Evolutionary conservation across 495 filamentous ascomycete species (phyloP).

Genomic region (Talaromyces ruber): DNA sequence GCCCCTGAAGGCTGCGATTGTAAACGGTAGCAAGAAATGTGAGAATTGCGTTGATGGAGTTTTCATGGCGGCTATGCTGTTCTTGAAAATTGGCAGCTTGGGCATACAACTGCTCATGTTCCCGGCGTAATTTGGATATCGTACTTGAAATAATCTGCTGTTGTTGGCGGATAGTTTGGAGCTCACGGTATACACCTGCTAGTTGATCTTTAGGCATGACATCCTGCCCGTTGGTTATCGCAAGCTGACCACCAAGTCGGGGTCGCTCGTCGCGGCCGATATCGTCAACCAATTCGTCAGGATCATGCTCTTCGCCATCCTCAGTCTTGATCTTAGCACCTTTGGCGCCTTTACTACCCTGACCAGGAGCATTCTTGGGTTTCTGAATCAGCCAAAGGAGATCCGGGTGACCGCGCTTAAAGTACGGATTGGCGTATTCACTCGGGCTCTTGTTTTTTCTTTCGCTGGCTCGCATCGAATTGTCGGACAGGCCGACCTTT

Average conservation of each 20-base stretch:
- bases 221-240: constrained; percentile 27
- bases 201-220: constrained; percentile 70
- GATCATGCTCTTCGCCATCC: constrained; percentile 57
- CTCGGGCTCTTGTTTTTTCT: constrained; percentile 95
- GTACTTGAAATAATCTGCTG: constrained; percentile 75
- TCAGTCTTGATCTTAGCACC: constrained; percentile 56
- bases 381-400: constrained; percentile 97
- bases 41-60: constrained; percentile 94
- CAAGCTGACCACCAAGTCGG: constrained; percentile 29
- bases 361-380: constrained; percentile 60
- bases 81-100: constrained; percentile 86
- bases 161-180: constrained; percentile 72
- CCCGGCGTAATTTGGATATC: constrained; percentile 67
- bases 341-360: constrained; percentile 41
- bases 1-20: constrained; percentile 63
- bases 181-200: constrained; percentile 64
- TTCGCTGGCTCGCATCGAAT: constrained; percentile 95
- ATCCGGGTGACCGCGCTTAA: constrained; percentile 86
- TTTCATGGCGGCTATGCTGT: constrained; percentile 91
- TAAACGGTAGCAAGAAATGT: constrained; percentile 96
- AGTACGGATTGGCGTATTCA: constrained; percentile 95
- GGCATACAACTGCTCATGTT: constrained; percentile 82
- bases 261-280: constrained; percentile 29
- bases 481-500: constrained; percentile 91
- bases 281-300: constrained; percentile 59